Percentiles rank a stretch among this genome's conserved stretches.
These are phyloP conservation scores for Hirsutella rhossiliensis DNA, from an alignment of 2,329 filamentous ascomycete species.

Conservation along the genomic window DNA sequence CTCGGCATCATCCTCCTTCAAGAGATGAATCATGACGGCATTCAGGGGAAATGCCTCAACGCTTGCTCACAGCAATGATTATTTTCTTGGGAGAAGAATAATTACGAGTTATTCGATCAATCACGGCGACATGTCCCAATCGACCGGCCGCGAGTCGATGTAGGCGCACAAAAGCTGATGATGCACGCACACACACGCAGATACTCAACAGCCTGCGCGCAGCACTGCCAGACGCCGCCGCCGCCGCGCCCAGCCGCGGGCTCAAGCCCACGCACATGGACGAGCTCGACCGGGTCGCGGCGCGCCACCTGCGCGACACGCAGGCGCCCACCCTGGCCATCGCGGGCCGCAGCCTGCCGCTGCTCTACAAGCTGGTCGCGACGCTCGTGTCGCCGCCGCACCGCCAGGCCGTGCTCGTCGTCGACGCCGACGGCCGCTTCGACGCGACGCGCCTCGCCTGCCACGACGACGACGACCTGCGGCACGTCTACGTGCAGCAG, in stretches of 20 bases:
- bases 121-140: no score
- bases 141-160: no score
- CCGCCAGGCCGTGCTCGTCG: constrained; percentile 35
- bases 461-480: constrained; percentile 27
- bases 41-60: no score
- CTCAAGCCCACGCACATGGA: constrained; percentile 26
- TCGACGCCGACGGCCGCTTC: constrained; percentile 45
- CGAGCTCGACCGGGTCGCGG: constrained; percentile 32
- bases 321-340: constrained; percentile 35
- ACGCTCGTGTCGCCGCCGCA: constrained; percentile 35
- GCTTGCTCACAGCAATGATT: no score
- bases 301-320: constrained; percentile 34
- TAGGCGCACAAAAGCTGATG: not conserved
- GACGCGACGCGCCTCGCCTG: constrained; percentile 35
- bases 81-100: no score
- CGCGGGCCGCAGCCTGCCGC: constrained; percentile 38
- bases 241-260: constrained; percentile 3
- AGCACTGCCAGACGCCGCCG: not conserved
- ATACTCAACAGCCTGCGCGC: constrained; percentile 5
- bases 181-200: not conserved
- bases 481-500: constrained; percentile 38
- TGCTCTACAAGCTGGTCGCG: constrained; percentile 44
- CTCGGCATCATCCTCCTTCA: no score
- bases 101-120: no score
- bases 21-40: no score